phyloP scores from a whole-genome alignment of 2,329 filamentous ascomycete genomes.

The Aspergillus amoenus region DNA sequence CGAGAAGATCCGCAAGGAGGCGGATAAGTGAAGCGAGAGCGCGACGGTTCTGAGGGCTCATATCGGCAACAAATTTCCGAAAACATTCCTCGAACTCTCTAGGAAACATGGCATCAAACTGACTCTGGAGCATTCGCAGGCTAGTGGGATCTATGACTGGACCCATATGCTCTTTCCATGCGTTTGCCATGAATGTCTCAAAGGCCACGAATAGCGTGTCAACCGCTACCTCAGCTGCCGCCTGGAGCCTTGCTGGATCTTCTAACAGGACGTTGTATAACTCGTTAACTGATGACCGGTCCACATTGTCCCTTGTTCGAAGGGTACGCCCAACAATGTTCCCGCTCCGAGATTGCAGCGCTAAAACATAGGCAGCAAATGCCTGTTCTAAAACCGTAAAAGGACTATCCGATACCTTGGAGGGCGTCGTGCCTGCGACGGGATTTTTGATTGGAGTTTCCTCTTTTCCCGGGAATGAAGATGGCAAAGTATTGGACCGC shows the following conservation, averaged over 20 bases:
- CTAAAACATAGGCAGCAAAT: slow-evolving; percentile 77
- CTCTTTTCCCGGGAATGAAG: slow-evolving; percentile 48
- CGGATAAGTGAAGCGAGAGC: slow-evolving; percentile 83
- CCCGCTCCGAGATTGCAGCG: slow-evolving; percentile 80
- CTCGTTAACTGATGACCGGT: slow-evolving; percentile 81
- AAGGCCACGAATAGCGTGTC: slow-evolving; percentile 90
- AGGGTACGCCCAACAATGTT: slow-evolving; percentile 79
- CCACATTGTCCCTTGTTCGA: slow-evolving; percentile 66
- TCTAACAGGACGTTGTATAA: slow-evolving; percentile 87
- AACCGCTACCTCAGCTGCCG: slow-evolving; percentile 71
- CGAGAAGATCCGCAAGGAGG: slow-evolving; percentile 80
- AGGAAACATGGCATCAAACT: slow-evolving; percentile 43
- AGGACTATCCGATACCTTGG: slow-evolving; percentile 60
- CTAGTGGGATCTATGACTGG: slow-evolving; percentile 72
- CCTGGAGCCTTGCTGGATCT: slow-evolving; percentile 74
- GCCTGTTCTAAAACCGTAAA: slow-evolving; percentile 78
- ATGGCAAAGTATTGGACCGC: slow-evolving; percentile 47
- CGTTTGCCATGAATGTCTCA: slow-evolving; percentile 85
- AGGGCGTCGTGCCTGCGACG: slow-evolving; percentile 53
- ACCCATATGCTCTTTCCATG: slow-evolving; percentile 87
- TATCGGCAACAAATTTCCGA: slow-evolving; percentile 50
- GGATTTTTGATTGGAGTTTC: slow-evolving; percentile 40
- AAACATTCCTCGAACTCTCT: slow-evolving; percentile 58
- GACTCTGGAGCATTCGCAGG: slow-evolving; percentile 69
- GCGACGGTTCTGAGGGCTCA: slow-evolving; percentile 63